Base-by-base conservation (phyloP, 164 flowering plant species). In the Dillenia turbinata region DNA sequence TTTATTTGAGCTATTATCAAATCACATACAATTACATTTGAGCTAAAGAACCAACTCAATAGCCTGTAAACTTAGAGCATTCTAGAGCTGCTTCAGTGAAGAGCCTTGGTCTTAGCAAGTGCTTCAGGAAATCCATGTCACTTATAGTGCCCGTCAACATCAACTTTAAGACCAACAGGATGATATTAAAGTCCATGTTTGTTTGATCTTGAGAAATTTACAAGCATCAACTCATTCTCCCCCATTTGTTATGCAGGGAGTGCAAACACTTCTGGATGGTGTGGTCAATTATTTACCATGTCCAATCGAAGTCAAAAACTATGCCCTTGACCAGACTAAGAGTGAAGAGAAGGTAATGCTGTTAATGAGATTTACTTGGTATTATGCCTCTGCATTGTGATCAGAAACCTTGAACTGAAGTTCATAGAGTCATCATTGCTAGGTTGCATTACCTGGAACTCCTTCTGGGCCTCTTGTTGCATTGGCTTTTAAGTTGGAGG, bases 401-500 rank as follows among this genome's bases (percentile, higher is more conserved):
- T 47, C 13, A 2, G 16, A 48, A 58, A 33, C 40, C 40, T 33
- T 33, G 24, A 48, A 45, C 46, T 66, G 44, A 66, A 57, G 10
- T 47, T 73, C 33, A 40, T 47, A 22, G 52, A 43, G 44, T 48
- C 56, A 22, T 12, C 52, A 50, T 54, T 65, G 15, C 52, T 72
- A 95, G 99, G 91, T 92, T 69, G 22, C 55, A 14, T 70, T 92
- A 64, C 52, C 83, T 60, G 98, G 98, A 64, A 79, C 81, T 62
- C 99, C 97, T 16, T 76, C 64, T 73, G 97, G 97, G 67, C 96
- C 94, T 60, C 88, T 95, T 62, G 99, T 95, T 63, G 98, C 94
- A 52, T 73, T 95, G 76, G 99, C 99, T 61, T 95, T 95, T 76
- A 95, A 95, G 72, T 72, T 92, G 73, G 99, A 95, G 75, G 99